Evolutionary conservation across 1,284 basidiomycete species (phyloP), one percentile per base, ranked within the genome.

Genomic region (Bothia castanella): DNA sequence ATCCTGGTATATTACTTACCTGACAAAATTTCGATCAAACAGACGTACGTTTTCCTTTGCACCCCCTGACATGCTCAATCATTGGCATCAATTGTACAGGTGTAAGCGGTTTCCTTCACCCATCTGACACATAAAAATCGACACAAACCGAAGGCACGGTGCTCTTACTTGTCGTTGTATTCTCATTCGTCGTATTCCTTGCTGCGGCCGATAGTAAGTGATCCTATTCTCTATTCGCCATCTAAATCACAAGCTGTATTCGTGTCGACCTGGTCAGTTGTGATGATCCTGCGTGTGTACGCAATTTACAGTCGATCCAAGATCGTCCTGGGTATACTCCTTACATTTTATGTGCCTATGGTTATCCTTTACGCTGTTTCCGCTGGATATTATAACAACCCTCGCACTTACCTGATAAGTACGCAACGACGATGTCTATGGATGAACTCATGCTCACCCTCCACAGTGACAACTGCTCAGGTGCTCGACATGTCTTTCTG

Each of bases 251-350:
- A n/a, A 21, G 20, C 11, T 3, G 7, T 30, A 5, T 19, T 30
- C 11, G 4, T 21, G 4, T 19, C 13, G 2, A 42, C n/a, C 9
- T 25, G 4, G 25, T 9, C 31, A 64, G 62, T 60, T 11, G 49
- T 64, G 29, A 61, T 64, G 60, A 61, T 61, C 37, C 31, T 61
- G 10, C 58, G 62, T 2, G 45, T 63, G 14, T 63, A 65, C 29
- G 56, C 62, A 14, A 51, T 65, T 49, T 65, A 64, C 47, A 25
- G 42, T 29, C 45, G 36, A 47, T 60, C 56, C 21, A 61, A 12
- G 56, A 29, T 45, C 12, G 25, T 63, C 19, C 30, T 61, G 14
- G 46, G 49, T 7, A 19, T 51, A 16, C 59, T 61, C 5, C 49
- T 64, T 13, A 29, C 45, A 27, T n/a, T 54, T 35, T 65, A 51